These are phyloP conservation scores for Podaxis sp. DNA, from an alignment of 768 basidiomycete species.

Conservation along the genomic window DNA sequence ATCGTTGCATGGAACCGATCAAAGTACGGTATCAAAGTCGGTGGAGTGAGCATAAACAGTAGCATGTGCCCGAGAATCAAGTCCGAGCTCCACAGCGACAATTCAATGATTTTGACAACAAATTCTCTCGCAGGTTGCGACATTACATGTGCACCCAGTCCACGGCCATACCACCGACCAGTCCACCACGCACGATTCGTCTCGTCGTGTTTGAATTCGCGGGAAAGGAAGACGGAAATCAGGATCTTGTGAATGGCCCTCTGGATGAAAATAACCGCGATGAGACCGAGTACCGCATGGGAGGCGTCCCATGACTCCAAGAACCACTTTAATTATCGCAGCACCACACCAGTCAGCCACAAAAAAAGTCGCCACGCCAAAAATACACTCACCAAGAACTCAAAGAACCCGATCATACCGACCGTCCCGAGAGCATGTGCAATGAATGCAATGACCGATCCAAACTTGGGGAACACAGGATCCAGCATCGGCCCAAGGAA, in stretches of 20 bases:
- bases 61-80: conserved; percentile 84
- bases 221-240: conserved; percentile 90
- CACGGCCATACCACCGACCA: conserved; percentile 94
- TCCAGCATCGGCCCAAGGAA: conserved; percentile 92
- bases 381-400: conserved; percentile 75
- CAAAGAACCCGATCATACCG: conserved; percentile 92
- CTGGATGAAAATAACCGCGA: conserved; percentile 88
- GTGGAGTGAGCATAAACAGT: conserved; percentile 86
- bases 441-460: conserved; percentile 86
- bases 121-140: conserved; percentile 98
- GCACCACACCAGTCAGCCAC: conserved; percentile 15
- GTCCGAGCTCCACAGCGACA: conserved; percentile 94
- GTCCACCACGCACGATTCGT: conserved; percentile 99
- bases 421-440: conserved; percentile 80
- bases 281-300: conserved; percentile 90
- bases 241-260: conserved; percentile 90
- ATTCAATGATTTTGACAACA: conserved; percentile 95
- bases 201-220: conserved; percentile 99
- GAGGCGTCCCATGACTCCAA: conserved; percentile 88
- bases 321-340: conserved; percentile 66
- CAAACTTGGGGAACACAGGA: conserved; percentile 81
- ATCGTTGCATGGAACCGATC: conserved; percentile 89
- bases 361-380: background rate
- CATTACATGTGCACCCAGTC: conserved; percentile 85
- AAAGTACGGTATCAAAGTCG: conserved; percentile 85